Evolutionary conservation across 768 basidiomycete genomes (phyloP).

Genomic region (Tubosaeta brunneosetosa): DNA sequence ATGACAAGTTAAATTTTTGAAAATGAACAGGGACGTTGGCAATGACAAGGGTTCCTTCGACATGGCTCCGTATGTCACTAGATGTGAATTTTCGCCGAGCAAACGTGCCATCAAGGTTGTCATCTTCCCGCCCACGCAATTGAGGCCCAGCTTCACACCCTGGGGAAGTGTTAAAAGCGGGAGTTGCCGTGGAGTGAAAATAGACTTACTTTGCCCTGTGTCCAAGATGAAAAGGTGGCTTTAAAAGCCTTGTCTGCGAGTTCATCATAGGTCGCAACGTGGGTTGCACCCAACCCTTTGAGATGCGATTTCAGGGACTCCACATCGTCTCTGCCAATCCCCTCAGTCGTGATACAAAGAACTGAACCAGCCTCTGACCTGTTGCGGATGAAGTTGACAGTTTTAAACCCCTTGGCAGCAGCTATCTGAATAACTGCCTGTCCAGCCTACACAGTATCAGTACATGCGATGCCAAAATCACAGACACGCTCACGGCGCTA

Average conservation of each 20-base stretch:
- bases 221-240: conserved; percentile 58
- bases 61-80: conserved; percentile 91
- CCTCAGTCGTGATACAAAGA: neutral
- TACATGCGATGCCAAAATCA: neutral
- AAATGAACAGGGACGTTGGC: conserved; percentile 78
- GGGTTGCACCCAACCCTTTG: conserved; percentile 61
- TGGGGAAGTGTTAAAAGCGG: conserved; percentile 7
- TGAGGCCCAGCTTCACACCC: conserved; percentile 46
- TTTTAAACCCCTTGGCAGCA: conserved; percentile 62
- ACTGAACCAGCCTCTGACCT: conserved; percentile 40
- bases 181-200: conserved; percentile 7
- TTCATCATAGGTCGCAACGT: conserved; percentile 76
- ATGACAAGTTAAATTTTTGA: conserved; percentile 71
- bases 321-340: conserved; percentile 45
- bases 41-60: conserved; percentile 75
- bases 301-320: conserved; percentile 48
- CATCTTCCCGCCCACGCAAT: conserved; percentile 61
- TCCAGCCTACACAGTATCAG: conserved; percentile 50
- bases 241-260: conserved; percentile 53
- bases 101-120: conserved; percentile 67
- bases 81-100: conserved; percentile 61
- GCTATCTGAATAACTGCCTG: conserved; percentile 87
- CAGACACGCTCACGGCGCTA: conserved; percentile 54
- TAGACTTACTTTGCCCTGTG: conserved; percentile 49
- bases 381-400: conserved; percentile 76